Conservation (phyloP, 2,329 filamentous ascomycete species). For the Fusarium sarcochroum region DNA sequence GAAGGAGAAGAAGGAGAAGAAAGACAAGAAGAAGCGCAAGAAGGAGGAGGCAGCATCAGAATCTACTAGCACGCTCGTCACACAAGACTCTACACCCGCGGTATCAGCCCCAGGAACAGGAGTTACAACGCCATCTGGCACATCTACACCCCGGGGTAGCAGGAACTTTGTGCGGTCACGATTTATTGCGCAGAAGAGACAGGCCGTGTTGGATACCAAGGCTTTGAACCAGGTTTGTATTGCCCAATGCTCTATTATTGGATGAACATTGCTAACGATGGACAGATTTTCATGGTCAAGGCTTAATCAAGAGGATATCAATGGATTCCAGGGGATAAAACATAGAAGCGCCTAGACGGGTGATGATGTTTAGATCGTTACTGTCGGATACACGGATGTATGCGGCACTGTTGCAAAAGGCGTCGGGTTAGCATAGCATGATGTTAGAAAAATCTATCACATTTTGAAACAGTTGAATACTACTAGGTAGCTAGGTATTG, state of each 20-base stretch:
- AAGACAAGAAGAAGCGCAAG: conserved; percentile 65
- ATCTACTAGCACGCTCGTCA: conserved; percentile 29
- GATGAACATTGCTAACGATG: conserved; percentile 14
- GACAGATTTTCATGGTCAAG: conserved; percentile 79
- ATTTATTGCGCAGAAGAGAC: conserved; percentile 90
- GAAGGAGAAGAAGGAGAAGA: conserved; percentile 59
- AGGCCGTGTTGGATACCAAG: conserved; percentile 83
- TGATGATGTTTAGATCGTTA: conserved; percentile 4
- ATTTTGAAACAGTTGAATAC: neutral
- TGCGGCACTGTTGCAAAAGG: conserved; percentile 7
- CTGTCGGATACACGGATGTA: conserved; percentile 6
- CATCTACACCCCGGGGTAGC: conserved; percentile 64
- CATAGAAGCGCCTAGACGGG: conserved; percentile 15
- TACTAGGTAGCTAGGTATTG: too few species aligned
- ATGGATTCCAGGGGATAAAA: neutral
- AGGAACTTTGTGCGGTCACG: conserved; percentile 83
- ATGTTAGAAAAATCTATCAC: conserved; percentile 9
- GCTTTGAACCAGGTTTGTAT: conserved; percentile 84
- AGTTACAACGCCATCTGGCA: conserved; percentile 59
- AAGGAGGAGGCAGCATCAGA: conserved; percentile 55
- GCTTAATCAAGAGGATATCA: conserved; percentile 41
- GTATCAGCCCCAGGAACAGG: conserved; percentile 54
- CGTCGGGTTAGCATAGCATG: conserved; percentile 13
- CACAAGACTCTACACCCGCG: conserved; percentile 44
- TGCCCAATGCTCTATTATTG: conserved; percentile 56